phyloP scores from a whole-genome alignment of 2,329 filamentous ascomycete genomes.

The Mycosphaerelloides madeirae region DNA sequence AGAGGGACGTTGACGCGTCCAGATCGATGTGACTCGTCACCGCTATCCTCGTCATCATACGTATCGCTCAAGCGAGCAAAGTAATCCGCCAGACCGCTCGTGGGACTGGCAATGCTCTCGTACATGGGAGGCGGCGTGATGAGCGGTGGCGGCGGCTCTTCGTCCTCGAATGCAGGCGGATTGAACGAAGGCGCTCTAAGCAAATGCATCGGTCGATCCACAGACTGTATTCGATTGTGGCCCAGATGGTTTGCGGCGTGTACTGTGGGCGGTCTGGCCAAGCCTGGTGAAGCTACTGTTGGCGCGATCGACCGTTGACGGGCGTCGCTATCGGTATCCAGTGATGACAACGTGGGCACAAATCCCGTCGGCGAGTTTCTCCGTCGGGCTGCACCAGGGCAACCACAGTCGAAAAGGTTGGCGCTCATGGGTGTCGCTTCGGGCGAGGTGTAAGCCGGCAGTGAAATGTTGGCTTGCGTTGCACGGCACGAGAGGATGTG shows the following conservation, averaged over 20 bases:
- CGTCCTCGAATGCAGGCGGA: slow-evolving; percentile 79
- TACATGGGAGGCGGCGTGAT: slow-evolving; percentile 83
- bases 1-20: slow-evolving; percentile 54
- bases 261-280: slow-evolving; percentile 49
- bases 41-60: slow-evolving; percentile 48
- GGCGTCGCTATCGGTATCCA: slow-evolving; percentile 32
- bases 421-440: slow-evolving; percentile 25
- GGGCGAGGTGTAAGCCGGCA: slow-evolving; percentile 71
- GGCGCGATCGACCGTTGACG: slow-evolving; percentile 11
- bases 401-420: slow-evolving; percentile 55
- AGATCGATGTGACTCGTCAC: slow-evolving; percentile 17
- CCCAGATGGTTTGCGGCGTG: slow-evolving; percentile 29
- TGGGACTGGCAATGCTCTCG: slow-evolving; percentile 70
- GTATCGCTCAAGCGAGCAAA: slow-evolving; percentile 71
- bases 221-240: slow-evolving; percentile 29
- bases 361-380: slow-evolving; percentile 46
- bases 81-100: slow-evolving; percentile 72
- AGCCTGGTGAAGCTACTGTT: slow-evolving; percentile 36
- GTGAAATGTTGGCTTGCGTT: slow-evolving; percentile 81
- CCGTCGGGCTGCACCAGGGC: slow-evolving; percentile 58
- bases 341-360: slow-evolving; percentile 56
- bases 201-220: slow-evolving; percentile 73
- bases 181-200: slow-evolving; percentile 80
- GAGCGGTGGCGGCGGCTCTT: slow-evolving; percentile 67
- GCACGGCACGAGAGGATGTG: slow-evolving; percentile 89